These are phyloP conservation scores for Laetiporus sulphureus DNA, from an alignment of 1,284 basidiomycete genomes.

Conservation along the genomic window DNA sequence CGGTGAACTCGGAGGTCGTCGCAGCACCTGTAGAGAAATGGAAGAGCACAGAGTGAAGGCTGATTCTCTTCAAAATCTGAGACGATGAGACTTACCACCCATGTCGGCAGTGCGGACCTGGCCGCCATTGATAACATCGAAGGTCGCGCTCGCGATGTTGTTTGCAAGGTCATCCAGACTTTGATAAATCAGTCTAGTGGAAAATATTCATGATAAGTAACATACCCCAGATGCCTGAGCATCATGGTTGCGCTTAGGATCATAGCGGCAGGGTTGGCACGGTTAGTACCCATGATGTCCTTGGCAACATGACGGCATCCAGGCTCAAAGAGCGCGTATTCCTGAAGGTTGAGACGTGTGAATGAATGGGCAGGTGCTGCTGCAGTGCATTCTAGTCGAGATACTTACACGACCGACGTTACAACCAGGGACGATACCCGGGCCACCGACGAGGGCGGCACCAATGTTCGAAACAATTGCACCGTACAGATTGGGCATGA, in stretches of 20 bases:
- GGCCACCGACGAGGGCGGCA: conserved; percentile 96
- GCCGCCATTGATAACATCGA: conserved; percentile 88
- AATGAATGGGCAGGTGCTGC: not conserved
- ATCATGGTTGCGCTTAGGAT: conserved; percentile 98
- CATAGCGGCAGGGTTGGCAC: conserved; percentile 98
- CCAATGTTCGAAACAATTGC: conserved; percentile 99
- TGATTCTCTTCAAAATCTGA: too few relatives aligned
- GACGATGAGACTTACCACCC: conserved; percentile 64
- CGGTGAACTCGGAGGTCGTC: conserved; percentile 89
- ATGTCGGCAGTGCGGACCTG: conserved; percentile 94
- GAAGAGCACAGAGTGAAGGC: not conserved
- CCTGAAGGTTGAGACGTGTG: conserved; percentile 36
- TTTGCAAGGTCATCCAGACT: conserved; percentile 94
- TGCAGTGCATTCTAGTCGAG: not conserved
- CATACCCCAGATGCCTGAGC: conserved; percentile 91
- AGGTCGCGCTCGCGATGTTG: conserved; percentile 88
- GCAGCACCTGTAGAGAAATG: conserved; percentile 52
- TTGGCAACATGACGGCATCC: conserved; percentile 98
- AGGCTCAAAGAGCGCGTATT: conserved; percentile 98
- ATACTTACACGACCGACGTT: conserved; percentile 86
- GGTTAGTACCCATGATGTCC: conserved; percentile 97
- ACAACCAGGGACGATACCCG: conserved; percentile 96
- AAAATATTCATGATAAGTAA: conserved; percentile 7
- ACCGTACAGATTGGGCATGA: conserved; percentile 96
- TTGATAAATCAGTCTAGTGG: conserved; percentile 1